Conservation (phyloP, 2,329 filamentous ascomycete genomes). For the Cladophialophora immunda region DNA sequence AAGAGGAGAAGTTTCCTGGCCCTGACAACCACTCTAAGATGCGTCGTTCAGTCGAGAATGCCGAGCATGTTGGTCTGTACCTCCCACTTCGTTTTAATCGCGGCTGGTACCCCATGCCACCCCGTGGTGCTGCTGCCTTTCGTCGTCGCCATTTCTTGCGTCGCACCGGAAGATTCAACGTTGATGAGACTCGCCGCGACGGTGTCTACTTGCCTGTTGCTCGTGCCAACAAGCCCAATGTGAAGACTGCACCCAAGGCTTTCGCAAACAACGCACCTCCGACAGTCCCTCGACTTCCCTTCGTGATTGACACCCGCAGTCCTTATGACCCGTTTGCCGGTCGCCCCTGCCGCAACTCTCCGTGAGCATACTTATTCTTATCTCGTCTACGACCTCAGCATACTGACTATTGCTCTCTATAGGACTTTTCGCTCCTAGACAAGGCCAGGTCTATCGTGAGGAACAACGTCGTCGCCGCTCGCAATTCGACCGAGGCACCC, state of each 20-base stretch:
- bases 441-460: slow-evolving; percentile 75
- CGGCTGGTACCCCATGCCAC: neutral
- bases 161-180: slow-evolving; percentile 14
- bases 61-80: slow-evolving; percentile 78
- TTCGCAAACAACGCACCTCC: slow-evolving; percentile 16
- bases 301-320: slow-evolving; percentile 28
- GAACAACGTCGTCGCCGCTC: slow-evolving; percentile 80
- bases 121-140: neutral
- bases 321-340: slow-evolving; percentile 36
- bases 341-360: slow-evolving; percentile 21
- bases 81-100: slow-evolving; percentile 8
- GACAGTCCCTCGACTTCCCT: neutral
- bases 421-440: slow-evolving; percentile 83
- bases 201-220: slow-evolving; percentile 33
- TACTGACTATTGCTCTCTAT: slow-evolving; percentile 28
- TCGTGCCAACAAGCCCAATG: slow-evolving; percentile 18
- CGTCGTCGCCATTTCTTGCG: slow-evolving; percentile 18
- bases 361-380: slow-evolving; percentile 36
- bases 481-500: slow-evolving; percentile 82
- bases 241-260: neutral
- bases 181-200: slow-evolving; percentile 10
- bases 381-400: neutral
- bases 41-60: slow-evolving; percentile 86
- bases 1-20: slow-evolving; percentile 77
- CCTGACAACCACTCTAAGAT: slow-evolving; percentile 89